phyloP scores from a whole-genome alignment of 768 basidiomycete genomes.

The Lentinus tigrinus region DNA sequence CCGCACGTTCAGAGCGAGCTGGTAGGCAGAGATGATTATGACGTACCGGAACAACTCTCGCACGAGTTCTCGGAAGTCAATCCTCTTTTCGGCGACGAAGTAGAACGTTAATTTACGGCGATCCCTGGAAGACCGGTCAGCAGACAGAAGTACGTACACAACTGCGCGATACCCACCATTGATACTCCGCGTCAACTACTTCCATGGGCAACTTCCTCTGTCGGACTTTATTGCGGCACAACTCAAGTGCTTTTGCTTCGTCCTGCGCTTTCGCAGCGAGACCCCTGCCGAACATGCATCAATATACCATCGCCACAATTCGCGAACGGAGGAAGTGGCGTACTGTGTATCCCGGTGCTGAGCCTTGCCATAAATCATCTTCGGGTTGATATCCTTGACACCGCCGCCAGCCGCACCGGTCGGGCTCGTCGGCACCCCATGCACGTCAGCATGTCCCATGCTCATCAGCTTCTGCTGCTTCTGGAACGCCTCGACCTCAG shows the following conservation, averaged over 20 bases:
- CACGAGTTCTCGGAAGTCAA: conserved; percentile 95
- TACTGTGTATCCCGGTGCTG: conserved; percentile 79
- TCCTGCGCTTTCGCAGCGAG: conserved; percentile 84
- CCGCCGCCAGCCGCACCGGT: conserved; percentile 43
- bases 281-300: conserved; percentile 42
- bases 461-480: conserved; percentile 60
- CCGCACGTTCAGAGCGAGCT: neutral
- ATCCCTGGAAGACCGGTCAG: conserved; percentile 57
- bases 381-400: conserved; percentile 95
- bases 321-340: conserved; percentile 29
- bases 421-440: conserved; percentile 48
- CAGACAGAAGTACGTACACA: neutral
- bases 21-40: conserved; percentile 10
- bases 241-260: conserved; percentile 86
- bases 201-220: conserved; percentile 98
- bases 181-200: conserved; percentile 97
- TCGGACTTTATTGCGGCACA: conserved; percentile 89
- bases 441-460: conserved; percentile 28
- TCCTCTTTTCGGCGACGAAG: conserved; percentile 92
- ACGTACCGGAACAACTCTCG: conserved; percentile 87
- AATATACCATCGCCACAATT: neutral
- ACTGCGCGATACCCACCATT: conserved; percentile 63
- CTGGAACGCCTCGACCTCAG: conserved; percentile 90
- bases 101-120: conserved; percentile 98
- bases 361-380: conserved; percentile 93